Percentiles rank a stretch among this genome's conserved stretches.
phyloP scores from a whole-genome alignment of 177 flowering plant genomes.

The Vitis hybrid region DNA sequence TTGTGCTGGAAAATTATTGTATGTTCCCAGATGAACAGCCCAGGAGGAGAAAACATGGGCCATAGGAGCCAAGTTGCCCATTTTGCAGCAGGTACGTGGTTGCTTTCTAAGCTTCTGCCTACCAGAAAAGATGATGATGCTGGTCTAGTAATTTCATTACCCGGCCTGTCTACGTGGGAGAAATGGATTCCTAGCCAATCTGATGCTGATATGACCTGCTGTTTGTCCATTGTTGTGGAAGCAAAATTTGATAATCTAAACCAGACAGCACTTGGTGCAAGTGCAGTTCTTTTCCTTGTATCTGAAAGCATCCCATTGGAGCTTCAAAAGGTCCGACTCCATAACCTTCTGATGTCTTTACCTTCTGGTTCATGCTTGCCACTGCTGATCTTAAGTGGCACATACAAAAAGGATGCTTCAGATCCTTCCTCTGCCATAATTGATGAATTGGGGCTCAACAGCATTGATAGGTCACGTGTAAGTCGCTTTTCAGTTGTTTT shows the following conservation, averaged over 20 bases:
- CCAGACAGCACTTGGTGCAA: conserved; percentile 52
- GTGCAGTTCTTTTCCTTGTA: conserved; percentile 59
- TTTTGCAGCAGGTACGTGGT: conserved; percentile 49
- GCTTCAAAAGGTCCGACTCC: conserved; percentile 53
- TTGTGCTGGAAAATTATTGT: conserved; percentile 80
- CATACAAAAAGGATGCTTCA: conserved; percentile 19
- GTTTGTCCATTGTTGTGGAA: conserved; percentile 68
- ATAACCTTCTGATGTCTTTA: conserved; percentile 48
- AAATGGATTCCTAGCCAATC: conserved; percentile 41
- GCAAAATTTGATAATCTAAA: conserved; percentile 22
- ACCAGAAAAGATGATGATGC: conserved; percentile 27
- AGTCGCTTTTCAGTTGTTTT: conserved; percentile 36
- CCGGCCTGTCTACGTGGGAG: conserved; percentile 75
- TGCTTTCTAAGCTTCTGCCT: conserved; percentile 77
- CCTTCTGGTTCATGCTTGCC: conserved; percentile 69
- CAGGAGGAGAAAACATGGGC: conserved; percentile 7
- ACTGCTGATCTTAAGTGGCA: conserved; percentile 62
- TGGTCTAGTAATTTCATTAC: conserved; percentile 49
- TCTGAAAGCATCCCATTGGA: conserved; percentile 57
- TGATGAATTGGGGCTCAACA: conserved; percentile 47
- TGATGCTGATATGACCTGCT: conserved; percentile 36
- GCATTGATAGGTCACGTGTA: conserved; percentile 53
- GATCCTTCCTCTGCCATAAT: conserved; percentile 29
- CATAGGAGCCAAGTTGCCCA: conserved; percentile 20
- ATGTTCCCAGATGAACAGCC: conserved; percentile 39